Evolutionary conservation across 2,329 filamentous ascomycete genomes (phyloP), one percentile per base, ranked within the genome.

Genomic region (Nemania abortiva): DNA sequence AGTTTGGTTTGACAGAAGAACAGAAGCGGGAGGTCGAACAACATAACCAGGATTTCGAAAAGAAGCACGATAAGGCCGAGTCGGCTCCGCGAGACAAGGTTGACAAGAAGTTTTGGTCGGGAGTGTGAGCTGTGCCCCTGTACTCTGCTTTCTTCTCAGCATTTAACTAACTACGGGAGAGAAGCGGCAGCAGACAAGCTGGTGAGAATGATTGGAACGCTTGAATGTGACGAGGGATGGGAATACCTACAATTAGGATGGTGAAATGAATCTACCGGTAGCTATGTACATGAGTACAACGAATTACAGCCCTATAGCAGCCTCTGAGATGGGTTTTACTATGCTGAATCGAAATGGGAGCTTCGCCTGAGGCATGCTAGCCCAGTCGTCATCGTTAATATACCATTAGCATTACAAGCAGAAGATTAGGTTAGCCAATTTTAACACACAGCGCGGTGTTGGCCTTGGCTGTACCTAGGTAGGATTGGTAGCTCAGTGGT

Each of bases 41-140:
- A 78, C 88, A 90, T 74, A 90, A 90, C 68, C 71, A 70, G 71
- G 86, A 90, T 0, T 90, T 90, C 76, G 85, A 85, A 56, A 75
- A 83, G 73, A 84, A 84, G 70, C 84, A 89, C 73, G 88, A 87
- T 66, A 81, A 78, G 13, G 82, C 83, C 0, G 73, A 78, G 6
- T 53, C 72, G 2, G 84, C 84, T 0, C 79, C 74, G 0, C 77
- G 80, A 0, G 86, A 88, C 66, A 86, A 86, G 79, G 87, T 89
- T 2, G 80, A 87, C 67, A 85, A 86, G 77, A 84, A 82, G 20
- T 90, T 86, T 70, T 90, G 87, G 86, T 80, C 70, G 64, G 81
- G 80, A 76, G 74, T 73, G 76, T 78, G 69, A 86, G 85, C 31
- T 60, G 53, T 52, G 13, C 55, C 42, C 56, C 37, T 1, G 42